Base-by-base conservation (phyloP, 805 yeast species). In the Starmerella vaccinii region DNA sequence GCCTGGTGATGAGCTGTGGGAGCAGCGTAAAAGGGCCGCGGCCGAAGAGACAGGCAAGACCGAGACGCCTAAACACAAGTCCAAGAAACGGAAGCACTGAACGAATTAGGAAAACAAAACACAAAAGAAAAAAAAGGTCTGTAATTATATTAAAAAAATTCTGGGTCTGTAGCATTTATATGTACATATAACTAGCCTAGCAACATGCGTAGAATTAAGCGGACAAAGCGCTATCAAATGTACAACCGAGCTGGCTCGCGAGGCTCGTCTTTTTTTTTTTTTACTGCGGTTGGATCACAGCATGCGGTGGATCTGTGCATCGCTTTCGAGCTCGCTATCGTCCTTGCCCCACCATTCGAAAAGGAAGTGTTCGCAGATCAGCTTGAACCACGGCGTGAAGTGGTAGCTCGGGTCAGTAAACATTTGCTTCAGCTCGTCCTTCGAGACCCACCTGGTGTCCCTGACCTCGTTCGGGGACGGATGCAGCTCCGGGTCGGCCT, bases 321-420 rank as follows among this genome's bases (percentile, higher is more conserved):
- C 57, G 33, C 54, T 39, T 4, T 2, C n/a, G 9, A 51, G 47
- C 23, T 32, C 42, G 18, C 53, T n/a, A 6, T 34, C 54, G 16
- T 46, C 47, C 10, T 52, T 42, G 18, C 57, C 77, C 99, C 99
- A 92, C 99, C 99, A 92, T 56, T 84, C 73, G 71, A 84, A 92
- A 63, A 92, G 72, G 63, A 85, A 86, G 42, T 84, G 78, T 64
- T 92, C 89, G 66, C 98, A 92, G 59, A 92, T 92, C 57, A 92
- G 76, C 68, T 86, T 87, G 73, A 92, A 92, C 99, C 99, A 92
- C 5, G 99, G 99, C 5, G 99, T 92, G 69, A 92, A 92, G 10
- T 77, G 72, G 55, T 84, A 73, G n/a, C 62, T 50, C 18, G 70
- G 60, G 64, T 89, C 86, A 21, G 74, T 59, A 66, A 92, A 84